Evolutionary conservation across 495 filamentous ascomycete genomes (phyloP).

Genomic region (Annulohypoxylon moriforme): DNA sequence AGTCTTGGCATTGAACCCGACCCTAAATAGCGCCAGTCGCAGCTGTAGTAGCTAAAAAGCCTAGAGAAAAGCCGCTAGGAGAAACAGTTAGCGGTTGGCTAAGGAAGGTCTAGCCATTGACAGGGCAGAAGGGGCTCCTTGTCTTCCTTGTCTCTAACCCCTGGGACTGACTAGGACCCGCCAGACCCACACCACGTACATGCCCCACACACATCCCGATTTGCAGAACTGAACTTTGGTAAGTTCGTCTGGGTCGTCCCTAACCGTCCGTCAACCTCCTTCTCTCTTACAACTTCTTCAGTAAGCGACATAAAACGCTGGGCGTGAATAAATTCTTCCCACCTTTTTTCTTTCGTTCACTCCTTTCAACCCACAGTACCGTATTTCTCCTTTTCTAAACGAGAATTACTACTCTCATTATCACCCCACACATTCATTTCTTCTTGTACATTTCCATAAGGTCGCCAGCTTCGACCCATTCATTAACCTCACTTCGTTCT

Average conservation of each 20-base stretch:
- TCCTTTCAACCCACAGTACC: constrained; percentile 22
- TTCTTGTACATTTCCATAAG: constrained; percentile 43
- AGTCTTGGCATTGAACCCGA: constrained; percentile 25
- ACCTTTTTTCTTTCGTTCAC: constrained; percentile 30
- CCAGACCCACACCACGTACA: background rate
- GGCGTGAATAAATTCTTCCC: constrained; percentile 29
- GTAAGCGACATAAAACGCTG: constrained; percentile 33
- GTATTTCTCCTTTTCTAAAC: constrained; percentile 29
- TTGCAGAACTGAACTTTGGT: constrained; percentile 33
- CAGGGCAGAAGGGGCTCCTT: constrained; percentile 23
- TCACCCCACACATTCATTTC: constrained; percentile 43
- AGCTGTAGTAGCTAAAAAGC: constrained; percentile 5
- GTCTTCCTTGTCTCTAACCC: constrained; percentile 22
- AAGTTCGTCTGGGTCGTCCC: background rate
- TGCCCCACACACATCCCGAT: constrained; percentile 41
- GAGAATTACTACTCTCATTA: constrained; percentile 47
- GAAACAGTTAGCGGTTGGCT: constrained; percentile 19
- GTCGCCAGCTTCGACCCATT: constrained; percentile 57
- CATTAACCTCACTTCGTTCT: constrained; percentile 32
- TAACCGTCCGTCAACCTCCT: background rate
- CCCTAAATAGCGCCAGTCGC: constrained; percentile 26
- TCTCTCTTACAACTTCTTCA: background rate
- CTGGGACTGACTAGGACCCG: background rate
- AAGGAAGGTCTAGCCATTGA: constrained; percentile 28
- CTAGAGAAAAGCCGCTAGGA: constrained; percentile 9